Evolutionary conservation across 2,329 filamentous ascomycete species (phyloP), one percentile per base, ranked within the genome.

Genomic region (Ustulina deusta): DNA sequence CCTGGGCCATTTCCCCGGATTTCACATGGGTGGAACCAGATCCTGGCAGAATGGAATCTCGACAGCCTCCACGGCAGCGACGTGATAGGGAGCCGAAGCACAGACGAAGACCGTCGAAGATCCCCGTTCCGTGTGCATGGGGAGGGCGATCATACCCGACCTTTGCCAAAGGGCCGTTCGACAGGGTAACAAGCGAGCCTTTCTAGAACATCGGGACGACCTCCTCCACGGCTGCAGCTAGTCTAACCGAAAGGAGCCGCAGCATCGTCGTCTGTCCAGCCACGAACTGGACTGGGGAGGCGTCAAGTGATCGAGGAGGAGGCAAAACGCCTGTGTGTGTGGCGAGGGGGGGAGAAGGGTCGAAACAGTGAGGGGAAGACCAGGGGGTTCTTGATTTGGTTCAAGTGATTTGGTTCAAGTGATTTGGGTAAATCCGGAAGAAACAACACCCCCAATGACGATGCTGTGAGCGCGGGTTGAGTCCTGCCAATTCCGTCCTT

Each of bases 341-440:
- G 61, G 66, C 55, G 62, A 55, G 46, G 52, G 62, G 48, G 36
- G 42, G 34, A 48, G 13, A 15, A 27, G 25, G 17, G 34, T 42
- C 17, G 25, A 32, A 20, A 52, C 44, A 48, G 32, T 58, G 58
- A 66, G 55, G 56, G 54, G 63, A 42, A 17, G 42, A 29, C 52
- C 25, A 25, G 60, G 49, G 49, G 49, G n/a, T 4, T 3, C 17
- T 27, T 29, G 51, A n/a, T 49, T 38, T 52, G 44, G 56, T 29
- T 61, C 61, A 40, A 58, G 38, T 46, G 42, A 15, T n/a, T 13
- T 54, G 42, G 42, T 46, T 46, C 42, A 32, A 64, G 60, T 60
- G 61, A 62, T 72, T 55, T 72, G 70, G 70, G 20, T 71, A 72
- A 72, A 72, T 71, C 55, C 68, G 68, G 70, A 64, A 69, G 63